Evolutionary conservation across 345 rosid species (phyloP).

Genomic region (Boechera divaricarpa): DNA sequence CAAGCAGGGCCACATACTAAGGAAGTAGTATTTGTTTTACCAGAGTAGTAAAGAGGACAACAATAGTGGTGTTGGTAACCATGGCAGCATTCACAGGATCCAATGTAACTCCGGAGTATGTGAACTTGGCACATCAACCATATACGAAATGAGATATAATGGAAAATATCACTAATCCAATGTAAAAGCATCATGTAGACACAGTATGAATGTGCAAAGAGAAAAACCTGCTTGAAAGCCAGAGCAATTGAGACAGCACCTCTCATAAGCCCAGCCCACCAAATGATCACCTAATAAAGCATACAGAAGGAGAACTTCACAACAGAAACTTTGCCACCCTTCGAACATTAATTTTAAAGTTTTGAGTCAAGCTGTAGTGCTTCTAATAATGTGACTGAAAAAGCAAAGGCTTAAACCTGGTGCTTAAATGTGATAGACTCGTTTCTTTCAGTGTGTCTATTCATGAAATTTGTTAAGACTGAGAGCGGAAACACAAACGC

Average conservation of each 20-base stretch:
- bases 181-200: not conserved
- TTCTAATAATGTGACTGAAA: constrained; percentile 15
- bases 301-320: constrained; percentile 26
- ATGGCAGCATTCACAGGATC: constrained; percentile 71
- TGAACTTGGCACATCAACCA: constrained; percentile 58
- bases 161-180: not conserved
- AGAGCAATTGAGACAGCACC: constrained; percentile 94
- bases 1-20: not conserved
- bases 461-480: constrained; percentile 64
- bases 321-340: not conserved
- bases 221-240: constrained; percentile 85
- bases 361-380: not conserved
- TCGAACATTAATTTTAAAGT: not conserved
- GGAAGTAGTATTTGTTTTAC: constrained; percentile 47
- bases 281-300: constrained; percentile 67
- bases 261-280: constrained; percentile 98
- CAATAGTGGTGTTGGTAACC: constrained; percentile 69
- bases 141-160: constrained; percentile 27
- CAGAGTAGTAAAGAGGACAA: constrained; percentile 77
- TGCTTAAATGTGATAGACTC: constrained; percentile 61
- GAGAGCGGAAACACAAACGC: constrained; percentile 92
- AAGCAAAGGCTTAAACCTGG: constrained; percentile 55
- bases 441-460: constrained; percentile 51
- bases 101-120: constrained; percentile 72
- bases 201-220: constrained; percentile 6